These are phyloP conservation scores for Colletotrichum australisinense DNA, from an alignment of 2,329 filamentous ascomycete species.

Conservation along the genomic window DNA sequence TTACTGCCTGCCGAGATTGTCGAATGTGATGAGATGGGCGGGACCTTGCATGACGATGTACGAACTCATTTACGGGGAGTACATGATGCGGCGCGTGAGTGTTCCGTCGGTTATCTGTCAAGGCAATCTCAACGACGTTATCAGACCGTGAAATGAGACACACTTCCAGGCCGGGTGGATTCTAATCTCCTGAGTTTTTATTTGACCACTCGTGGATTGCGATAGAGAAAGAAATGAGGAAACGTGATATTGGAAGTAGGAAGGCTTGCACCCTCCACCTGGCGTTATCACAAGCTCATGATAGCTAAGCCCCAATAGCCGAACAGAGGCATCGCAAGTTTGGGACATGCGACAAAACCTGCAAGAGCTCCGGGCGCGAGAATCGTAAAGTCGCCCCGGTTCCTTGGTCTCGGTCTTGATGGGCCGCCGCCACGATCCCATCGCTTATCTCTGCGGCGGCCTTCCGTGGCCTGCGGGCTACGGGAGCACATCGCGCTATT, in stretches of 20 bases:
- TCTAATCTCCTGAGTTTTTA: background rate
- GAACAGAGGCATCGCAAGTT: background rate
- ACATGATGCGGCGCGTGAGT: too few species aligned
- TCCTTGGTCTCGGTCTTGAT: background rate
- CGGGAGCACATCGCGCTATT: too few species aligned
- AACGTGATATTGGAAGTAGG: background rate
- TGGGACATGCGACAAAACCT: background rate
- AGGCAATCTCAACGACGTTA: background rate
- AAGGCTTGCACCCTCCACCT: too few species aligned
- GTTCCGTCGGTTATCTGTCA: background rate
- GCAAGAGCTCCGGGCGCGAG: background rate
- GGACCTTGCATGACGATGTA: background rate
- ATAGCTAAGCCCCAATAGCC: too few species aligned
- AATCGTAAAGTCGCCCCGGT: background rate
- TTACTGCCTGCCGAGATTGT: constrained; percentile 19
- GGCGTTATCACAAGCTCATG: background rate
- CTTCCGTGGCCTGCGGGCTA: too few species aligned
- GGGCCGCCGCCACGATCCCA: background rate
- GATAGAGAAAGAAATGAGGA: background rate
- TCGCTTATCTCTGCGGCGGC: constrained; percentile 22
- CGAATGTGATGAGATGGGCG: constrained; percentile 23
- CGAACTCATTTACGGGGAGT: background rate
- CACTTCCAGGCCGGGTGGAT: background rate
- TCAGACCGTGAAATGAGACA: background rate
- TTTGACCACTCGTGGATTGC: background rate